phyloP scores from a whole-genome alignment of 352 stramenopile genomes.

The Globisporangium polare region DNA sequence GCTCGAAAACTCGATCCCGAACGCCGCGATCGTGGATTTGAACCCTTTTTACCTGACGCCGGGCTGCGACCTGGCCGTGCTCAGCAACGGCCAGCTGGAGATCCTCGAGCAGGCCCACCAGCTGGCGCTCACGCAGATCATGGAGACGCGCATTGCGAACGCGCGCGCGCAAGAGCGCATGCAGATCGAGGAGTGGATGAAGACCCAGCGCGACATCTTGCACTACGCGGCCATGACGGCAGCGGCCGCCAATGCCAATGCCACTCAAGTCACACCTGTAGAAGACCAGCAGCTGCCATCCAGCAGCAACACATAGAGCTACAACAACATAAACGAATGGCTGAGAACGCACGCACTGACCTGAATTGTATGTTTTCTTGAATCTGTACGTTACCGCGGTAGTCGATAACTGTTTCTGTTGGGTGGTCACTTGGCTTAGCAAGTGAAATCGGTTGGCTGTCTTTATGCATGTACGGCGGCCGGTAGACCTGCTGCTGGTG shows the following conservation, averaged over 20 bases:
- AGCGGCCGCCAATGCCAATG: background rate
- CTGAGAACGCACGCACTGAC: background rate
- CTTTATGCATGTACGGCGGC: background rate
- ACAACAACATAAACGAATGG: background rate
- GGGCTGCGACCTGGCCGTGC: constrained; percentile 33
- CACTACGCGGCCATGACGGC: constrained; percentile 30
- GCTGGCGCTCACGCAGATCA: constrained; percentile 49
- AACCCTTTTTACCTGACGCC: constrained; percentile 46
- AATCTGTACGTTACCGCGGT: background rate
- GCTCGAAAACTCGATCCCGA: constrained; percentile 34
- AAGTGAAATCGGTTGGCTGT: background rate
- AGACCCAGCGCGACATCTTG: constrained; percentile 60
- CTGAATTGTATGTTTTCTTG: background rate
- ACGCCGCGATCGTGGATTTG: constrained; percentile 37
- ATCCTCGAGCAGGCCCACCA: constrained; percentile 65
- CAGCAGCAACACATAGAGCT: background rate
- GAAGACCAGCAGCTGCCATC: background rate
- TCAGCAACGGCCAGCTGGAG: constrained; percentile 78
- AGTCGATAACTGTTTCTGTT: background rate
- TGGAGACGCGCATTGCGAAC: constrained; percentile 53
- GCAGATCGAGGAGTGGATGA: constrained; percentile 69
- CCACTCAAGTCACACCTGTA: background rate
- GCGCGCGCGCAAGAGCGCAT: constrained; percentile 57
- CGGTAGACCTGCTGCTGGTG: background rate
- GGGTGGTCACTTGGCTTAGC: too few relatives aligned